Evolutionary conservation across 768 basidiomycete species (phyloP).

Genomic region (Cantharellus cinnabarinus): DNA sequence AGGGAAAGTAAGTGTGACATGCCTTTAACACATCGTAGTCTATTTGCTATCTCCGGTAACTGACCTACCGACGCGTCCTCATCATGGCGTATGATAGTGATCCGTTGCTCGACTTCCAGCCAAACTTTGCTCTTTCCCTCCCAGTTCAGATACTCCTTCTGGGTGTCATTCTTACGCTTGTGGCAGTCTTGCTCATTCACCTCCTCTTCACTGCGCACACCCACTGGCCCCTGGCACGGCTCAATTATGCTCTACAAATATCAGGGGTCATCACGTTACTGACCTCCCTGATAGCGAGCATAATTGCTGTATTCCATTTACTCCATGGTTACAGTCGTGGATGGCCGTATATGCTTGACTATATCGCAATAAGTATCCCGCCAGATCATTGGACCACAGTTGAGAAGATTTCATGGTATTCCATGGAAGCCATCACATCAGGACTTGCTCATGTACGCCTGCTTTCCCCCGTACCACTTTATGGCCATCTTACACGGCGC

Average conservation of each 20-base stretch:
- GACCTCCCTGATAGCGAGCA: slow-evolving; percentile 52
- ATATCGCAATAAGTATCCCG: slow-evolving; percentile 65
- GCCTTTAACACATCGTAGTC: too few relatives aligned
- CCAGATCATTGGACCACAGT: slow-evolving; percentile 44
- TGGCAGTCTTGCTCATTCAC: slow-evolving; percentile 71
- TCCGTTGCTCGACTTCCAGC: slow-evolving; percentile 62
- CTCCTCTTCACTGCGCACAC: slow-evolving; percentile 90
- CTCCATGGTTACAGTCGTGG: slow-evolving; percentile 39
- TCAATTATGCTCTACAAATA: slow-evolving; percentile 82
- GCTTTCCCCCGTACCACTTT: not conserved
- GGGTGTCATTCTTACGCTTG: slow-evolving; percentile 69
- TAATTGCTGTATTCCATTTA: slow-evolving; percentile 49
- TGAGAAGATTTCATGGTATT: slow-evolving; percentile 58
- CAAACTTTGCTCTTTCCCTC: slow-evolving; percentile 67
- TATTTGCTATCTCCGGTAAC: too few relatives aligned
- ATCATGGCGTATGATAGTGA: slow-evolving; percentile 18
- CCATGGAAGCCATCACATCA: slow-evolving; percentile 72
- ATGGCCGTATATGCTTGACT: slow-evolving; percentile 95
- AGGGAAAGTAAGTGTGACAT: too few relatives aligned
- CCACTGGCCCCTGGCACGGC: slow-evolving; percentile 81
- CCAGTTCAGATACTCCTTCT: slow-evolving; percentile 79
- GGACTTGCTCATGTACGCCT: slow-evolving; percentile 60
- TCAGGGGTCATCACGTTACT: slow-evolving; percentile 66
- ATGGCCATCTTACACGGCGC: not conserved
- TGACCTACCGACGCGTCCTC: too few relatives aligned